phyloP scores from a whole-genome alignment of 176 grass and related monocot species.

The Cymbopogon citratus region DNA sequence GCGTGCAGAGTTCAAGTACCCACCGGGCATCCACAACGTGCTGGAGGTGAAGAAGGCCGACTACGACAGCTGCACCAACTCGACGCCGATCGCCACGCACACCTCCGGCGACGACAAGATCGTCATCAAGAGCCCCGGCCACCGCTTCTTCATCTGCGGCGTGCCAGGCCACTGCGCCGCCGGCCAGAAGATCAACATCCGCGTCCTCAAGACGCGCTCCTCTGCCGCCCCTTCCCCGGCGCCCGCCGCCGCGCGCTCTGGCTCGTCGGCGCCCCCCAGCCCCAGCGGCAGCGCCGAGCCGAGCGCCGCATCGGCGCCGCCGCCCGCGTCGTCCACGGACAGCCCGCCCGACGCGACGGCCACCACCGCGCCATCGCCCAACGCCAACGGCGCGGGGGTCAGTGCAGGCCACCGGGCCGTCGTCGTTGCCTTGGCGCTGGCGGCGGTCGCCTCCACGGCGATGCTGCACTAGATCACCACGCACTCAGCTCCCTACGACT shows the following conservation, averaged over 20 bases:
- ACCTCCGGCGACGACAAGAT: slow-evolving; percentile 74
- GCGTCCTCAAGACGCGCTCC: slow-evolving; percentile 50
- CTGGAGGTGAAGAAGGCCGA: slow-evolving; percentile 67
- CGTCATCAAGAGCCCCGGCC: slow-evolving; percentile 57
- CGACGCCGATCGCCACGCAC: slow-evolving; percentile 58
- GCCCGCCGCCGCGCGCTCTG: not conserved
- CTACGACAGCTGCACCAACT: slow-evolving; percentile 62
- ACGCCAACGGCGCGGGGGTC: slow-evolving; percentile 8
- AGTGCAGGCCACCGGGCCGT: not conserved
- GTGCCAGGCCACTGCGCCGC: slow-evolving; percentile 59
- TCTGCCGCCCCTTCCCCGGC: slow-evolving; percentile 44
- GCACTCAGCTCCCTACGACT: too few species aligned
- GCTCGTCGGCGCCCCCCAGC: not conserved
- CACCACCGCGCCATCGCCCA: slow-evolving; percentile 17
- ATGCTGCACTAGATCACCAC: slow-evolving; percentile 12
- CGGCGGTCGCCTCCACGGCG: not conserved
- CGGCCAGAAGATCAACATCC: slow-evolving; percentile 71
- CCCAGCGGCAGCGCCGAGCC: not conserved
- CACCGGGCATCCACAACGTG: slow-evolving; percentile 71
- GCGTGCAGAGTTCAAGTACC: slow-evolving; percentile 57
- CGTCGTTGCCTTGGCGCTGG: not conserved
- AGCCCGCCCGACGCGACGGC: not conserved
- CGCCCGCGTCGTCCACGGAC: slow-evolving; percentile 7
- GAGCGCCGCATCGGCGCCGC: not conserved
- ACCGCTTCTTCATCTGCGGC: slow-evolving; percentile 86